phyloP scores from a whole-genome alignment of 2,329 filamentous ascomycete genomes.

The Pyrenophora tritici-repentis region DNA sequence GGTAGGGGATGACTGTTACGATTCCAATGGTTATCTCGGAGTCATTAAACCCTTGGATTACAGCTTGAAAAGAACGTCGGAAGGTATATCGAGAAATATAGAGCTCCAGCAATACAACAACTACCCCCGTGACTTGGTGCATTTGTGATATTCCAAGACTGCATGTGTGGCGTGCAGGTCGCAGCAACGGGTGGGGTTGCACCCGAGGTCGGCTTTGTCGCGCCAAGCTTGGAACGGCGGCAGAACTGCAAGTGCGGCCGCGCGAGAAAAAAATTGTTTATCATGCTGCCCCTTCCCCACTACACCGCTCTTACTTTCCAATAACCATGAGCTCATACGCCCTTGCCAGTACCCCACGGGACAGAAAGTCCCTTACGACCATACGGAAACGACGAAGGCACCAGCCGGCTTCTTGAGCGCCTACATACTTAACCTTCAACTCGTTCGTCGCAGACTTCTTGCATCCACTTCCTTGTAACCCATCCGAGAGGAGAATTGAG shows the following conservation, averaged over 20 bases:
- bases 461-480: too few relatives aligned
- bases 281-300: conserved; percentile 27
- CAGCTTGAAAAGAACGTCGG: too few relatives aligned
- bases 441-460: neutral
- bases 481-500: conserved; percentile 6
- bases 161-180: neutral
- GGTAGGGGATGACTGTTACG: too few relatives aligned
- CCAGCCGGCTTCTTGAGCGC: conserved; percentile 6
- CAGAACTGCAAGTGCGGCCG: conserved; percentile 14
- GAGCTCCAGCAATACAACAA: too few relatives aligned
- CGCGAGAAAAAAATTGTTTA: conserved; percentile 28
- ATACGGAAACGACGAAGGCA: conserved; percentile 8
- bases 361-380: conserved; percentile 14
- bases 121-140: too few relatives aligned
- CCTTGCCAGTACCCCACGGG: conserved; percentile 18
- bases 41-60: too few relatives aligned
- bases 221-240: conserved; percentile 16
- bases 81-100: too few relatives aligned
- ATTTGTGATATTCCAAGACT: neutral
- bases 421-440: too few relatives aligned
- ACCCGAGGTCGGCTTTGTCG: neutral
- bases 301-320: conserved; percentile 30
- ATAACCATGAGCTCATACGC: conserved; percentile 34
- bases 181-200: conserved; percentile 10
- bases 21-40: too few relatives aligned